A percentile compares a stretch with the other conserved stretches of the same genome.
These are phyloP conservation scores for Eragrostis curvula DNA, from an alignment of 176 grass and related monocot genomes.

Conservation along the genomic window DNA sequence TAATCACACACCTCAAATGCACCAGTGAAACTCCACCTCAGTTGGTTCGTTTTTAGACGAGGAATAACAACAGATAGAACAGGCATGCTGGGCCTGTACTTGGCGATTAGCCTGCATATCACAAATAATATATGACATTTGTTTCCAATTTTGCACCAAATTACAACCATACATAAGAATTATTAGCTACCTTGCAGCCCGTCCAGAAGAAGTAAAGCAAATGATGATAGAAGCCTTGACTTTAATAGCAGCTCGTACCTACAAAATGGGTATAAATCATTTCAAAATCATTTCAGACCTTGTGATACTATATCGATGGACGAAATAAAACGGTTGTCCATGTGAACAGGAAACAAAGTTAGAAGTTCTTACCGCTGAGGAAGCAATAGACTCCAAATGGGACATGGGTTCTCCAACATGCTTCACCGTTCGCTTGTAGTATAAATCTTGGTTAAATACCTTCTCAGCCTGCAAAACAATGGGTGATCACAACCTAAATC, in stretches of 20 bases:
- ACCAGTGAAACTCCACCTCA: constrained; percentile 95
- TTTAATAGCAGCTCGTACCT: constrained; percentile 99
- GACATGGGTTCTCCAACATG: constrained; percentile 96
- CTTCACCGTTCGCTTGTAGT: constrained; percentile 96
- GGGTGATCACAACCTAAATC: constrained; percentile 8
- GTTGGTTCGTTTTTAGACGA: constrained; percentile 97
- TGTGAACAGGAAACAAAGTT: constrained; percentile 21
- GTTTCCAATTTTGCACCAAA: background rate
- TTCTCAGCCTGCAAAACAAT: constrained; percentile 83
- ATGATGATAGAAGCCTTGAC: constrained; percentile 98
- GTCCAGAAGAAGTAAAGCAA: constrained; percentile 96
- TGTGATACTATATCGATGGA: background rate
- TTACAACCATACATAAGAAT: background rate
- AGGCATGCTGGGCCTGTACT: constrained; percentile 99
- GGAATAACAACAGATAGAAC: constrained; percentile 99
- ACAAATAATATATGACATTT: constrained; percentile 25
- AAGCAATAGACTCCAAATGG: constrained; percentile 98
- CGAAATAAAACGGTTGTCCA: background rate
- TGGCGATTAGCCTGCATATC: constrained; percentile 81
- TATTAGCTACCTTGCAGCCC: constrained; percentile 84
- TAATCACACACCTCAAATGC: constrained; percentile 78
- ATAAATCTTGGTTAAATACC: constrained; percentile 98
- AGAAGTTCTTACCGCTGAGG: constrained; percentile 65
- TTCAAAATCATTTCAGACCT: constrained; percentile 35
- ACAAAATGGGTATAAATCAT: constrained; percentile 24